Base-by-base conservation (phyloP, 352 stramenopile genomes). In the Globisporangium iwayamae region DNA sequence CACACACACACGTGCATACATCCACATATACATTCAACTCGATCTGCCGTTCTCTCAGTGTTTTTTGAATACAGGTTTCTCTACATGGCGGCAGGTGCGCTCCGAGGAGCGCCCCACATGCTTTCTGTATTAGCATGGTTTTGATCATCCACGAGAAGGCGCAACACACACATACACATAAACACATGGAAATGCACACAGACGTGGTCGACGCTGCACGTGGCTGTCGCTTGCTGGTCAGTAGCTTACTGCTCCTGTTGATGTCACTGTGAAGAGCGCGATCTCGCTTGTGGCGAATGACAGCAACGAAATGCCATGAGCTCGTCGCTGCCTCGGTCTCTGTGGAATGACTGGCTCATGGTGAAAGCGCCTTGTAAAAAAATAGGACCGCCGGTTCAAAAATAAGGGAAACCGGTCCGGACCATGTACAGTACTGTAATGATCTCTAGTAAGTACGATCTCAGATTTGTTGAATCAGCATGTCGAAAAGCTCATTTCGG, bases 111-210 rank as follows among this genome's bases (percentile, higher is more conserved):
- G 66, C 36, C 45, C 56, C 63, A 60, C 72, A 57, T 48, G 61
- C 61, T 36, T 77, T 90, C 83, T 75, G 83, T 78, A 81, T 91
- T 91, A 91, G 83, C 83, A 91, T 91, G 81, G 81, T 87, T 67
- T 68, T 76, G 71, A 47, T 68, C 75, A 83, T 86, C 77, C 78
- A 57, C 48, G 77, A 86, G 77, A 86, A 82, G 68, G 34, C 51
- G 51, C 51, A 28, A 38, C 34, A 57, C 32, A 48, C 43, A 47
- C 16, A 28, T 22, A 57, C 20, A 57, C 6, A 62, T 10, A 46
- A 8, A 70, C 4, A 66, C 4, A 45, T 30, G 48, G 0, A 28
- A 52, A 45, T 56, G 20, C 11, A 38, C 60, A 46, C 36, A 66
- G 7, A 22, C 4, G 16, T 18, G n/a, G 28, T 14, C 6, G 25